phyloP scores from a whole-genome alignment of 257 asterid species.

The Nicotiana sylvestris region DNA sequence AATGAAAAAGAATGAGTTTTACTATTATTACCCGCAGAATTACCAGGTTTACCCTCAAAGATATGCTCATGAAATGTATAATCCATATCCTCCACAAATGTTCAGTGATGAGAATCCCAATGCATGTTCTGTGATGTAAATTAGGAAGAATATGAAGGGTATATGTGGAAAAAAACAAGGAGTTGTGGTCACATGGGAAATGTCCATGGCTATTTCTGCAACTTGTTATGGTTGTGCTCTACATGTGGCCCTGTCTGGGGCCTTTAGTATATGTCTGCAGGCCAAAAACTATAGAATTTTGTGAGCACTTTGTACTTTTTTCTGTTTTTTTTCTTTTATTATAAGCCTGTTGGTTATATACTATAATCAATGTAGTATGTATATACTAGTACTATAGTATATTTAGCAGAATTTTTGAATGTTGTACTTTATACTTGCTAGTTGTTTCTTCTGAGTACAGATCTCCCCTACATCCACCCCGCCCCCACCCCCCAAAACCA shows the following conservation, averaged over 20 bases:
- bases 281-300: not conserved
- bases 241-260: constrained; percentile 17
- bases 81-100: constrained; percentile 30
- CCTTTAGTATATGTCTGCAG: not conserved
- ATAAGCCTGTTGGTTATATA: not conserved
- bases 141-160: constrained; percentile 6
- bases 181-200: constrained; percentile 13
- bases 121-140: constrained; percentile 45
- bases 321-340: not conserved
- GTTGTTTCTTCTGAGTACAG: not conserved
- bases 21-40: constrained; percentile 23
- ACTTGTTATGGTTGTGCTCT: constrained; percentile 2
- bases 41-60: constrained; percentile 17
- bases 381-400: not conserved
- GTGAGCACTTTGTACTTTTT: constrained; percentile 11
- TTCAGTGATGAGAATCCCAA: constrained; percentile 55
- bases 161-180: not conserved
- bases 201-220: constrained; percentile 1
- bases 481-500: not conserved
- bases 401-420: not conserved
- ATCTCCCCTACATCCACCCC: not conserved
- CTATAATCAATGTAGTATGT: not conserved
- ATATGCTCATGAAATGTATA: constrained; percentile 23
- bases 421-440: not conserved
- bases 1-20: constrained; percentile 29